Conservation (phyloP, 352 stramenopile genomes). For the Elongisporangium prolatum region DNA sequence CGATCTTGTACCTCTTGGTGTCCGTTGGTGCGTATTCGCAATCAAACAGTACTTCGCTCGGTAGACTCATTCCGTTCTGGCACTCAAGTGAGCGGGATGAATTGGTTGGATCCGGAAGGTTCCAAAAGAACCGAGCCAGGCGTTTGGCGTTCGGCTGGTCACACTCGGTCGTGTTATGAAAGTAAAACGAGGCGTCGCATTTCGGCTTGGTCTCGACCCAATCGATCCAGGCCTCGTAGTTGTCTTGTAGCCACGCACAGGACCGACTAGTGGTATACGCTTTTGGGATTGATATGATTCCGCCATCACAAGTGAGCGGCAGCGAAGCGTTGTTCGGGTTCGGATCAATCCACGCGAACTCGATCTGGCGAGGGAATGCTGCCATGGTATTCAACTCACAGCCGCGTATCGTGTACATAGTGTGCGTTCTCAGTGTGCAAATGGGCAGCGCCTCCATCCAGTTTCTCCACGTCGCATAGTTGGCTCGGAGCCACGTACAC, state of each 20-base stretch:
- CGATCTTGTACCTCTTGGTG: conserved; percentile 12
- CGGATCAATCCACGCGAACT: conserved; percentile 33
- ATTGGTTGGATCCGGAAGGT: conserved; percentile 18
- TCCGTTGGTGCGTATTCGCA: conserved; percentile 34
- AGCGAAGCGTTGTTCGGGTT: conserved; percentile 24
- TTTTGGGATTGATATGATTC: conserved; percentile 14
- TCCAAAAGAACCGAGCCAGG: conserved; percentile 30
- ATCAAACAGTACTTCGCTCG: conserved; percentile 17
- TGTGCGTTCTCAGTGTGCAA: conserved; percentile 14
- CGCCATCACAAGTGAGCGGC: conserved; percentile 43
- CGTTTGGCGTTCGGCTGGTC: conserved; percentile 16
- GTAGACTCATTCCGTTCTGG: conserved; percentile 11
- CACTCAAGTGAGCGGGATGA: conserved; percentile 22
- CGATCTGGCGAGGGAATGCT: conserved; percentile 10
- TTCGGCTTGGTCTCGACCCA: conserved; percentile 27
- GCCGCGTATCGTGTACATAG: conserved; percentile 17
- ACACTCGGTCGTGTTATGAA: conserved; percentile 31
- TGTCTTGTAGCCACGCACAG: conserved; percentile 36
- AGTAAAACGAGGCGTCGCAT: conserved; percentile 42
- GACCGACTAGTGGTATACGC: conserved; percentile 31
- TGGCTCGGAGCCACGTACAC: conserved; percentile 13
- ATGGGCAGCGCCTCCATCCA: conserved; percentile 9
- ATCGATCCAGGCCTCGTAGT: conserved; percentile 14
- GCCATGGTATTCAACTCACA: conserved; percentile 16
- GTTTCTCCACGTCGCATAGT: conserved; percentile 9